These are phyloP conservation scores for Fragilaria crotonensis DNA, from an alignment of 108 stramenopile species.

Conservation along the genomic window DNA sequence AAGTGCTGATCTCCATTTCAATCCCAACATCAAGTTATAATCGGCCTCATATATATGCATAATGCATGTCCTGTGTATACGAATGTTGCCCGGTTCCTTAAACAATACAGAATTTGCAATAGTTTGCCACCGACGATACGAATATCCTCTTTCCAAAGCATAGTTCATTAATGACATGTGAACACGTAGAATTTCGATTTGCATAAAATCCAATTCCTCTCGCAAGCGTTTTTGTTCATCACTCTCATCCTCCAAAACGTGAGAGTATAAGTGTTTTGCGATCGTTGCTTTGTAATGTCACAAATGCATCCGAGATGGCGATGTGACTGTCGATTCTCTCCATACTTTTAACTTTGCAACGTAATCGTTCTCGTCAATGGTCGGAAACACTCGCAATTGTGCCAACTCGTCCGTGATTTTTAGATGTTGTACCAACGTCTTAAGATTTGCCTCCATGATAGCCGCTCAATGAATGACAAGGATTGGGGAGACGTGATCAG, in stretches of 20 bases:
- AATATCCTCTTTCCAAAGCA: not conserved
- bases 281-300: not conserved
- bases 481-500: no score
- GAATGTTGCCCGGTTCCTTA: not conserved
- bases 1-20: no score
- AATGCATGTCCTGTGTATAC: not conserved
- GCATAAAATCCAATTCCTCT: no score
- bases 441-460: not conserved
- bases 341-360: not conserved
- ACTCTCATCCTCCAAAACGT: not conserved
- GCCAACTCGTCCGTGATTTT: not conserved
- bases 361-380: not conserved
- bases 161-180: not conserved
- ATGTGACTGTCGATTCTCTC: no score
- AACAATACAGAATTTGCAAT: no score
- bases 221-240: no score
- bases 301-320: no score
- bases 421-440: not conserved
- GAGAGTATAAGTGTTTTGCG: not conserved
- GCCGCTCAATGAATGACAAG: no score
- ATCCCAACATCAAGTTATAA: no score
- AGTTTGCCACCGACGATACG: no score
- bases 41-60: no score
- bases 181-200: not conserved
- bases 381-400: not conserved